phyloP scores from a whole-genome alignment of 140 eudicot species.

The Flaveria floridana region DNA sequence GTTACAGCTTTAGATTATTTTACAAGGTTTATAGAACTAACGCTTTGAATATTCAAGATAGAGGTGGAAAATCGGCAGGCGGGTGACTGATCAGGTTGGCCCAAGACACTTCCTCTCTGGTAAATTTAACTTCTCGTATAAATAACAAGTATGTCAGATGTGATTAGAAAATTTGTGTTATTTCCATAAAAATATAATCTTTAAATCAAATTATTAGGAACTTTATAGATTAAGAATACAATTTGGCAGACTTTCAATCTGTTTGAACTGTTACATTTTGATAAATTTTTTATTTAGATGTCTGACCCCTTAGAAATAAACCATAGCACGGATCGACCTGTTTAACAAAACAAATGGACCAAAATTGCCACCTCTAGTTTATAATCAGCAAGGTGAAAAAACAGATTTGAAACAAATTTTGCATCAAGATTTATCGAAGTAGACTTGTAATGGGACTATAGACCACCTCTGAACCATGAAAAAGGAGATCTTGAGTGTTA shows the following conservation, averaged over 20 bases:
- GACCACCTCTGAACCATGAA: conserved; percentile 69
- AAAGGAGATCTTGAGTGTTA: conserved; percentile 72
- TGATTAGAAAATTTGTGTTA: background rate
- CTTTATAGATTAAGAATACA: conserved; percentile 12
- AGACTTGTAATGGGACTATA: background rate
- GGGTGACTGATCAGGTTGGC: background rate
- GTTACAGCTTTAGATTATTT: conserved; percentile 9
- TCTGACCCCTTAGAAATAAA: background rate
- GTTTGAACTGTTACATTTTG: background rate
- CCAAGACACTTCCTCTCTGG: background rate
- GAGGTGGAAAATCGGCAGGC: background rate
- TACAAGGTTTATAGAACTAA: conserved; percentile 1
- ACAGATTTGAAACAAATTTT: background rate
- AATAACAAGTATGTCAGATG: conserved; percentile 1
- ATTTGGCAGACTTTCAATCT: conserved; percentile 6
- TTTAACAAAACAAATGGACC: background rate
- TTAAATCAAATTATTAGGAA: background rate
- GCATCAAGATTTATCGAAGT: background rate
- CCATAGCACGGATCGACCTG: background rate
- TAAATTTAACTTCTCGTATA: background rate
- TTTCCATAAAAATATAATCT: background rate
- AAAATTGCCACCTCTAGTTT: conserved; percentile 9
- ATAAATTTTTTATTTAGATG: background rate
- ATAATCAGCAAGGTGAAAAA: background rate
- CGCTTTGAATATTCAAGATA: background rate